Evolutionary conservation across 129 eudicot genomes (phyloP).

Genomic region (Chrysanthemum seticuspe): DNA sequence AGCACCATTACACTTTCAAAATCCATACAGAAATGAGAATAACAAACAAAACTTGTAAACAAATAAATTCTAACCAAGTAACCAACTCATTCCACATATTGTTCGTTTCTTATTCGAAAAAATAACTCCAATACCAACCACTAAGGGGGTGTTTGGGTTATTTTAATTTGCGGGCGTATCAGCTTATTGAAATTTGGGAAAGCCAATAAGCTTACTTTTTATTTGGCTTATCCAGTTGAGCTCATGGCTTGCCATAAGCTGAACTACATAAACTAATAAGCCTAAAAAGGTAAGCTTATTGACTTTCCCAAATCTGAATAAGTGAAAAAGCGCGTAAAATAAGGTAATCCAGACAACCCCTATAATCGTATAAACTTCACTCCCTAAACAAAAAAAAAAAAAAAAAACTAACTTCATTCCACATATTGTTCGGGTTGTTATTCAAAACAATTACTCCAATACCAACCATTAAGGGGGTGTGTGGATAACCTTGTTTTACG

Average conservation of each 20-base stretch:
- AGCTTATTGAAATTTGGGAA: neutral
- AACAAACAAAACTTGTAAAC: neutral
- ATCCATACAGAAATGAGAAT: neutral
- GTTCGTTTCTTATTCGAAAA: neutral
- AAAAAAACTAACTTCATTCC: neutral
- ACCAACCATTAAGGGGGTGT: neutral
- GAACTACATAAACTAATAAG: neutral
- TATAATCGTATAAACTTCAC: no score
- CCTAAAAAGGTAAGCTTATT: neutral
- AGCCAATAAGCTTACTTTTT: neutral
- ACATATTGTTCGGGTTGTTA: neutral
- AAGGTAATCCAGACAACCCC: no score
- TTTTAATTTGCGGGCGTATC: neutral
- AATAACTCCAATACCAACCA: neutral
- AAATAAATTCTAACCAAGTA: neutral
- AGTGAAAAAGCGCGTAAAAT: no score
- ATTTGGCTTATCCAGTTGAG: neutral
- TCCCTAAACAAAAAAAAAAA: neutral
- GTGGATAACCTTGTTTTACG: neutral
- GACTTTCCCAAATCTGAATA: neutral
- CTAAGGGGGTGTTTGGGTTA: neutral
- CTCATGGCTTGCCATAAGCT: neutral
- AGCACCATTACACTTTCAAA: neutral
- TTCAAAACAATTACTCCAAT: no score
- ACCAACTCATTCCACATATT: neutral